phyloP scores from a whole-genome alignment of 176 grass and related monocot species.

The Cenchrus americanus region DNA sequence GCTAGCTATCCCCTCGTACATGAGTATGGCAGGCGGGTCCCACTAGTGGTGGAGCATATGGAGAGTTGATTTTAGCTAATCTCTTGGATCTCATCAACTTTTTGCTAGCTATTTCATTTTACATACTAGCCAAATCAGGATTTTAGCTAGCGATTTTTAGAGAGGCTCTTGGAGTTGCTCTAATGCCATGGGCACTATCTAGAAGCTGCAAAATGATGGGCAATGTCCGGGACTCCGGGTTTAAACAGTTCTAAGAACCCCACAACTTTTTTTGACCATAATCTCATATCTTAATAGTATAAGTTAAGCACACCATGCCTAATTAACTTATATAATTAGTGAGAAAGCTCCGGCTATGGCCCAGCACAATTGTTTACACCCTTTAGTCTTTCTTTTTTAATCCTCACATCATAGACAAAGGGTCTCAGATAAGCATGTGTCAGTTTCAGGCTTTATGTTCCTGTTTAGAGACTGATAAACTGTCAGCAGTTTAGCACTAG shows the following conservation, averaged over 20 bases:
- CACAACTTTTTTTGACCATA: constrained; percentile 2
- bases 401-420: constrained; percentile 21
- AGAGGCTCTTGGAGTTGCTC: no score
- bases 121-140: no score
- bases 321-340: constrained; percentile 20
- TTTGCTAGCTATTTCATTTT: no score
- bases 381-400: constrained; percentile 4
- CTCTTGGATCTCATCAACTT: no score
- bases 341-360: constrained; percentile 20
- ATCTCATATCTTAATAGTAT: constrained; percentile 11
- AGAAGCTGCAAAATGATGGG: constrained; percentile 5
- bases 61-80: no score
- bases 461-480: constrained; percentile 20
- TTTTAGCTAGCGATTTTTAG: no score
- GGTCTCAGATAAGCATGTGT: background rate
- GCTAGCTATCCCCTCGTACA: no score
- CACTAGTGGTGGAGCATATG: no score
- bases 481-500: background rate
- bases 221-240: background rate
- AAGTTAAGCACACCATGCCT: constrained; percentile 3
- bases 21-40: no score
- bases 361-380: constrained; percentile 21
- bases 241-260: constrained; percentile 22
- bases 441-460: constrained; percentile 31
- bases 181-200: background rate